phyloP scores from a whole-genome alignment of 257 asterid genomes.

The Nicotiana tomentosiformis region DNA sequence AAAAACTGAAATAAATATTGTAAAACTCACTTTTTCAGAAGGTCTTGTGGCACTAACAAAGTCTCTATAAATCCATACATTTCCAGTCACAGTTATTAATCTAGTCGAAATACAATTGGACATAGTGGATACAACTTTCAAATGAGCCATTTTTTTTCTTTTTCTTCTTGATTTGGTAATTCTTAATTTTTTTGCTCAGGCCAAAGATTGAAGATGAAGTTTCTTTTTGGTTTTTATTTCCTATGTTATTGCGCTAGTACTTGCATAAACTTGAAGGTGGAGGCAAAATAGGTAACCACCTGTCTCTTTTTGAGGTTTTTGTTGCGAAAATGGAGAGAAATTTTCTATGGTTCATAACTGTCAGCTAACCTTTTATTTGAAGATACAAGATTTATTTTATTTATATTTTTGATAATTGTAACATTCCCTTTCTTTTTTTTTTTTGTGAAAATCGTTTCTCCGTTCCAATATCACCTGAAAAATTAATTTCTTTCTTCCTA shows the following conservation, averaged over 20 bases:
- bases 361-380: neutral
- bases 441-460: too few species aligned
- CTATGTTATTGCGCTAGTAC: neutral
- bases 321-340: neutral
- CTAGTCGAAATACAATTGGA: conserved; percentile 22
- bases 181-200: neutral
- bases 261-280: neutral
- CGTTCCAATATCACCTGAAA: too few species aligned
- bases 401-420: too few species aligned
- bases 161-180: neutral
- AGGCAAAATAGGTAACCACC: neutral
- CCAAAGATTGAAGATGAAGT: neutral
- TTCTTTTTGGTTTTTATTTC: neutral
- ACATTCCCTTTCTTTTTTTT: too few species aligned
- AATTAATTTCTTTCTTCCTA: too few species aligned
- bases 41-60: conserved; percentile 49
- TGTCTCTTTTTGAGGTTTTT: neutral
- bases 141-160: conserved; percentile 21
- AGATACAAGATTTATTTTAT: neutral
- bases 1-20: neutral
- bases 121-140: conserved; percentile 19
- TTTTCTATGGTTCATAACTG: neutral
- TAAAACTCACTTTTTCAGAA: conserved; percentile 35
- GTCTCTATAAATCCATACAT: conserved; percentile 33
- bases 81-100: conserved; percentile 15